A percentile compares a stretch with the other conserved stretches of the same genome.
Conservation (phyloP, 441 rosid genomes). For the Erodium trifolium region DNA sequence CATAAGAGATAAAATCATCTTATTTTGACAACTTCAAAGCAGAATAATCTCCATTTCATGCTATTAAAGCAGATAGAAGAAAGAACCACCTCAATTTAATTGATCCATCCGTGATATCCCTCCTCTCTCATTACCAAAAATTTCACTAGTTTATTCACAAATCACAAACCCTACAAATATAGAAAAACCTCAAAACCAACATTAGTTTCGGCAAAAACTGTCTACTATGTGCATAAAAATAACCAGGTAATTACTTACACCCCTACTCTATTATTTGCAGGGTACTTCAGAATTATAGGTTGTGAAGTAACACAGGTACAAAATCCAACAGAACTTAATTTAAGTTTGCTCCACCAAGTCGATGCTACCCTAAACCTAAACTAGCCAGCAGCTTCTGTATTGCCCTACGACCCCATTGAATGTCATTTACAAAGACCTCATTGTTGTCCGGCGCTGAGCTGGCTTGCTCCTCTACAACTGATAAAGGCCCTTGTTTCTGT, state of each 20-base stretch:
- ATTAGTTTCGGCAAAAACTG: not conserved
- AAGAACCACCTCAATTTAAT: too few species aligned
- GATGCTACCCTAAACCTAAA: conserved; percentile 42
- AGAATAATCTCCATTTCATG: too few species aligned
- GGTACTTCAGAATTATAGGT: too few species aligned
- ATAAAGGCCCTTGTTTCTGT: too few species aligned
- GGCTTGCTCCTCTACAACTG: not conserved
- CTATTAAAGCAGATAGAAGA: too few species aligned
- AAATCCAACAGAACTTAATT: too few species aligned
- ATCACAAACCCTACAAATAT: not conserved
- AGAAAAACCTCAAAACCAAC: not conserved
- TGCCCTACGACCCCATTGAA: conserved; percentile 29
- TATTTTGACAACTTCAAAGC: too few species aligned
- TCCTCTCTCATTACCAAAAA: not conserved
- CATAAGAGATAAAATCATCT: too few species aligned
- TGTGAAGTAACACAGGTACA: not conserved
- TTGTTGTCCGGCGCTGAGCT: conserved; percentile 13
- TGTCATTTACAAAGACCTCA: conserved; percentile 33
- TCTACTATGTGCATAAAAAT: not conserved
- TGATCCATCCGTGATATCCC: too few species aligned
- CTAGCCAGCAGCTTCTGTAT: conserved; percentile 43
- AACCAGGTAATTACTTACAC: not conserved
- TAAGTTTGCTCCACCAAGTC: not conserved
- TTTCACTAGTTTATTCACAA: not conserved
- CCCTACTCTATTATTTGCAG: too few species aligned